Base-by-base conservation (phyloP, 805 yeast species). In the Hanseniaspora nectarophila region DNA sequence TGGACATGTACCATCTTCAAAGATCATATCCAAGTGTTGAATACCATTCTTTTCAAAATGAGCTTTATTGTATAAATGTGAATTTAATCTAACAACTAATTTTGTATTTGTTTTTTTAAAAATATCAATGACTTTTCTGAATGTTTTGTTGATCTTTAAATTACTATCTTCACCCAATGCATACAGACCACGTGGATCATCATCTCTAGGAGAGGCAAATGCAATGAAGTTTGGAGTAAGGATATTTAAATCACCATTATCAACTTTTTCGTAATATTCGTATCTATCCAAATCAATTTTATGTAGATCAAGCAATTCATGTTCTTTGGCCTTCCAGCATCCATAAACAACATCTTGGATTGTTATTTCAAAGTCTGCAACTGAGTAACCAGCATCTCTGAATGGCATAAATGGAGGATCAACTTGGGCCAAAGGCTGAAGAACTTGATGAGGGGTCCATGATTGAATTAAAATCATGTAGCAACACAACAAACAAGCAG, bases 1-100 rank as follows among this genome's bases (percentile, higher is more conserved):
- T 16, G 98, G 98, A 65, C 97, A 92, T 1, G 97, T 88, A 29
- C 98, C 98, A 66, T 92, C 98, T 60, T 92, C 97, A 66, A 92
- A 92, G 40, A 90, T 85, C 88, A 92, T 84, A 66, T 92, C 98
- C 18, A 90, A 73, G 66, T 92, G 98, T 61, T 83, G 81, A 58
- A 92, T 87, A 3, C 85, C 88, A 52, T 85, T 71, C 57, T 80
- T 80, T 57, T 83, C 85, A 63, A 92, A 92, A 63, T 89, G 95
- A 31, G 70, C 71, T 52, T 83, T 80, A 62, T 90, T 92, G 69
- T 92, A 92, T 44, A 92, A 73, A 60, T 86, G 95, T 1, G 96
- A 86, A 66, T 92, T 92, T 54, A 92, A 75, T 61, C 98, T 77
- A 23, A 92, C 95, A 13, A 92, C 97, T 57, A 90, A 71, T 63